phyloP scores from a whole-genome alignment of 1,284 basidiomycete genomes.

The Ustilago xerochloae region DNA sequence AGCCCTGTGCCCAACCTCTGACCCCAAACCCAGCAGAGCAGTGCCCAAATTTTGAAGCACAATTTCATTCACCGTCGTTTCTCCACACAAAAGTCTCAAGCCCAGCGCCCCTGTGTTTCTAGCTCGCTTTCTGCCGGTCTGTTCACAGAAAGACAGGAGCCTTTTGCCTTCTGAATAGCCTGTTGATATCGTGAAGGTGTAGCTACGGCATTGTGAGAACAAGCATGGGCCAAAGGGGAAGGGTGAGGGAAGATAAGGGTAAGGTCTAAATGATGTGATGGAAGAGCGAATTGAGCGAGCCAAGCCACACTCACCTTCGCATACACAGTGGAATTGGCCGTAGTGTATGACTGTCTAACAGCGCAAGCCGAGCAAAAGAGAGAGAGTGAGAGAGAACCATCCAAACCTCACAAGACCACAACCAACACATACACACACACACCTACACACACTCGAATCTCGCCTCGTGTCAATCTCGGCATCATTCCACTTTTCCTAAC shows the following conservation, averaged over 20 bases:
- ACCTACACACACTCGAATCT: neutral
- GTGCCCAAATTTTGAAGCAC: neutral
- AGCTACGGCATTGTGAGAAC: too few species aligned
- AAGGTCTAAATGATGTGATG: neutral
- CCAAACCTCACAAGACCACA: neutral
- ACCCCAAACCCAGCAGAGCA: neutral
- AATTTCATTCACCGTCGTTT: slow-evolving; percentile 20
- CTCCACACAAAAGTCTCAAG: slow-evolving; percentile 16
- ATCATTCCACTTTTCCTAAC: neutral
- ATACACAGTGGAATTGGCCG: neutral
- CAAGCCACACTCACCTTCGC: slow-evolving; percentile 6
- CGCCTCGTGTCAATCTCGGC: too few species aligned
- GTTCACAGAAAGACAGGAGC: too few species aligned
- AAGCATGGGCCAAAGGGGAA: neutral
- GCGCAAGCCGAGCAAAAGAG: slow-evolving; percentile 5
- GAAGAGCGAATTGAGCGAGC: slow-evolving; percentile 1
- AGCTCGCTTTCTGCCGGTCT: too few species aligned
- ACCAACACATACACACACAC: neutral
- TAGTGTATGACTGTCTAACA: slow-evolving; percentile 5
- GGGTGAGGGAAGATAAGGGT: neutral
- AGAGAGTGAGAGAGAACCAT: neutral
- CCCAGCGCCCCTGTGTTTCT: neutral
- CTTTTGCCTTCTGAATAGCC: too few species aligned
- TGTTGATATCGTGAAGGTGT: too few species aligned
- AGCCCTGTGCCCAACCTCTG: slow-evolving; percentile 5